Conservation (phyloP, 495 filamentous ascomycete genomes). For the Hyaloscypha finlandica region DNA sequence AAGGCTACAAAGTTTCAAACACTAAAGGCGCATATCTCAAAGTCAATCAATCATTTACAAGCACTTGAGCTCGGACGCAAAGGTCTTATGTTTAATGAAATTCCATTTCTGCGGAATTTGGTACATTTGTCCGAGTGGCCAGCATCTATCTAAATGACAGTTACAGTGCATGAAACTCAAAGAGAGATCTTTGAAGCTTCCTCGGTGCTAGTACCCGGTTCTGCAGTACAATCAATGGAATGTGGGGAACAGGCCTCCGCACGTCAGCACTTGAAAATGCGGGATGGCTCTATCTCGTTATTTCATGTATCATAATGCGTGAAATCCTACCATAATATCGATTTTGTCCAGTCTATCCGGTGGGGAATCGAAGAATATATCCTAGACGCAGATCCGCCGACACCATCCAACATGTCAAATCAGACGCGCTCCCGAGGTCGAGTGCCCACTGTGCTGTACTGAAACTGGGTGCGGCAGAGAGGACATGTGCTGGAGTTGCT, state of each 20-base stretch:
- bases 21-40: neutral
- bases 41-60: neutral
- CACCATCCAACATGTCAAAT: neutral
- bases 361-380: too few relatives aligned
- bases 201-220: neutral
- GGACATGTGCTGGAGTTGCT: constrained; percentile 89
- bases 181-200: neutral
- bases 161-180: neutral
- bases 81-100: neutral
- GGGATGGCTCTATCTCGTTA: neutral
- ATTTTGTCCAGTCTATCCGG: too few relatives aligned
- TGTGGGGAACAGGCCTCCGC: neutral
- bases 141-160: neutral
- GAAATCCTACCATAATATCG: neutral
- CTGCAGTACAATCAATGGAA: neutral
- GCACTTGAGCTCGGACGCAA: neutral
- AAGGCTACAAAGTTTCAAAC: neutral
- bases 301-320: neutral
- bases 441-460: neutral
- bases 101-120: neutral
- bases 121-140: neutral
- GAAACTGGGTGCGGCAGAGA: constrained; percentile 72
- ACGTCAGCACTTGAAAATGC: neutral
- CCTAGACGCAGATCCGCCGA: too few relatives aligned
- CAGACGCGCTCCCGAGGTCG: neutral